Percentiles rank a stretch among this genome's conserved stretches.
phyloP scores from a whole-genome alignment of 495 filamentous ascomycete species.

The Daldinia grandis region DNA sequence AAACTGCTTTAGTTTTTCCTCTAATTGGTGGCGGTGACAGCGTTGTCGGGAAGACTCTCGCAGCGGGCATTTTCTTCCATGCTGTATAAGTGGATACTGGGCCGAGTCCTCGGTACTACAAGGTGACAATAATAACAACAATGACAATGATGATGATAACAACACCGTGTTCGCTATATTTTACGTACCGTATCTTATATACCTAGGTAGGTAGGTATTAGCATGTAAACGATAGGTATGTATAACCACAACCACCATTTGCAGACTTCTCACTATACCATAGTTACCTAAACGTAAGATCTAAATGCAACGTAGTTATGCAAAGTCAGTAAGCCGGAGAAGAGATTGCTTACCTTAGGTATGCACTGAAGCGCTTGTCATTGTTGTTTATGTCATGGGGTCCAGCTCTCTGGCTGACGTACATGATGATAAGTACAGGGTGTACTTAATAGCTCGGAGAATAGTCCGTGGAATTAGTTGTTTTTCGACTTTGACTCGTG shows the following conservation, averaged over 20 bases:
- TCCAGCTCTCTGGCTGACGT: slow-evolving; percentile 30
- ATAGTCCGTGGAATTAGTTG: slow-evolving; percentile 28
- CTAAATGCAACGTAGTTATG: slow-evolving; percentile 19
- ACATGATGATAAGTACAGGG: slow-evolving; percentile 23
- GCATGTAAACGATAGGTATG: no score
- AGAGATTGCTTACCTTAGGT: slow-evolving; percentile 11
- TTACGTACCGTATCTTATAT: slow-evolving; percentile 1
- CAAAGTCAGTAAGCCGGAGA: background rate
- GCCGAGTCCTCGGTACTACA: slow-evolving; percentile 30
- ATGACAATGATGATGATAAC: background rate
- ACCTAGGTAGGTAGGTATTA: background rate
- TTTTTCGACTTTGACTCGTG: slow-evolving; percentile 6
- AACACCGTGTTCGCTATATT: background rate
- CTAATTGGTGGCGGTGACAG: background rate
- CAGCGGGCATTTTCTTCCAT: slow-evolving; percentile 18
- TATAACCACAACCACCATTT: no score
- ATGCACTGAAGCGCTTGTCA: background rate
- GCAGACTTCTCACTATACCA: slow-evolving; percentile 2
- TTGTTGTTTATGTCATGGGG: slow-evolving; percentile 21
- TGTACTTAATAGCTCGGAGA: slow-evolving; percentile 34
- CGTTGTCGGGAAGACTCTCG: slow-evolving; percentile 5
- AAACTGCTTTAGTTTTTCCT: background rate
- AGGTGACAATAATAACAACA: background rate
- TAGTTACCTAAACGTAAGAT: slow-evolving; percentile 19
- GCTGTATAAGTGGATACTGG: slow-evolving; percentile 18